Evolutionary conservation across 1,284 basidiomycete genomes (phyloP), one percentile per base, ranked within the genome.

Genomic region (Puccinia hordei): DNA sequence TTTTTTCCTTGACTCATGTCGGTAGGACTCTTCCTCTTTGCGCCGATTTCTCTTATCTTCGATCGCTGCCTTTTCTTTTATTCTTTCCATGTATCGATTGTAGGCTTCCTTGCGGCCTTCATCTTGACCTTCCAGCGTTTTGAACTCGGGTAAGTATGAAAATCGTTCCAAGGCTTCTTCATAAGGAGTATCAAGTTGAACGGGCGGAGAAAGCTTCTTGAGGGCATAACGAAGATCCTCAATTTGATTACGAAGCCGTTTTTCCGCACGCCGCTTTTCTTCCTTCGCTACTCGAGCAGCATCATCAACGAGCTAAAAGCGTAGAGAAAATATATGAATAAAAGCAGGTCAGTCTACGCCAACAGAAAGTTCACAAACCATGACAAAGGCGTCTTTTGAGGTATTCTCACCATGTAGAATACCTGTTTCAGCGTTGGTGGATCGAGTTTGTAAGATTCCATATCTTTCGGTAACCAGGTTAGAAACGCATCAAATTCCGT

Each of bases 161-260:
- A 96, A 93, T 24, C 91, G 86, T 12, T 92, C 90, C 13, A 93
- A 85, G 75, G 90, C 89, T 91, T 92, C 90, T 83, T 96, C 94
- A 84, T 91, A 97, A 0, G 90, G 85, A 81, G 90, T 85, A 33
- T 87, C 90, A 59, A 94, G 84, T 82, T 94, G 92, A 61, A 96
- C 86, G 0, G 92, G 89, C 49, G 94, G 91, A 0, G 92, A 86
- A 5, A 96, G 87, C 84, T 96, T 95, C 87, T 93, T 95, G 82
- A 98, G 88, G 0, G 95, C 97, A 86, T 98, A 98, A 3, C 97
- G 92, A 49, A 99, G 88, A 84, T 99, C 97, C 85, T 99, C 96
- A 84, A 97, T 93, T 80, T 93, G 87, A 85, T 97, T 92, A 30
- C 96, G 89, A 81, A 92, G 90, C 83, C 90, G 91, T 66, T 94